These are phyloP conservation scores for Hymenoscyphus fructigenus DNA, from an alignment of 2,329 filamentous ascomycete species.

Conservation along the genomic window DNA sequence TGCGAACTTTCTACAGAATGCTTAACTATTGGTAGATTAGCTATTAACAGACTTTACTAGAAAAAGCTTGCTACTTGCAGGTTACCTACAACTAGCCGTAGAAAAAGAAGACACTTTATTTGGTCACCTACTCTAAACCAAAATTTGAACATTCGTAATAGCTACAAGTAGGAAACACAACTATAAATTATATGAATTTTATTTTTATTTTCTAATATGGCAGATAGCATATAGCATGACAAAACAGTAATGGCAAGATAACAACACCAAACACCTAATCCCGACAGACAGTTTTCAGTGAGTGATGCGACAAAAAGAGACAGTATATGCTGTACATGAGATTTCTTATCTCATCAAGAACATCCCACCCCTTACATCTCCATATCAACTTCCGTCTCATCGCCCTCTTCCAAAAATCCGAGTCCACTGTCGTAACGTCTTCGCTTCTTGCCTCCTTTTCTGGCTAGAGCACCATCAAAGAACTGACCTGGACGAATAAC, in stretches of 20 bases:
- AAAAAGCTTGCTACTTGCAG: no score
- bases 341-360: not conserved
- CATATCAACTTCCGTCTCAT: conserved; percentile 30
- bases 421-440: conserved; percentile 55
- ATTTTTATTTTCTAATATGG: not conserved
- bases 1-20: no score
- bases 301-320: not conserved
- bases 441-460: conserved; percentile 39
- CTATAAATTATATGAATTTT: not conserved
- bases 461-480: conserved; percentile 24
- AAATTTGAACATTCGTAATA: no score
- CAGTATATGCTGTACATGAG: not conserved
- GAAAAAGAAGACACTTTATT: no score
- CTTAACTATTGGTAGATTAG: no score
- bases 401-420: conserved; percentile 55
- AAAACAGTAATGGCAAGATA: not conserved
- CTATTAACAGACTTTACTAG: no score
- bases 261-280: not conserved
- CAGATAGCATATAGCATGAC: not conserved
- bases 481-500: conserved; percentile 19
- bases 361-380: conserved; percentile 11
- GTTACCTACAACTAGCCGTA: no score
- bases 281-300: not conserved
- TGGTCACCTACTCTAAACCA: no score
- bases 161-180: no score